Evolutionary conservation across 306 rosid species (phyloP).

Genomic region (Oxytropis ochrocephala): DNA sequence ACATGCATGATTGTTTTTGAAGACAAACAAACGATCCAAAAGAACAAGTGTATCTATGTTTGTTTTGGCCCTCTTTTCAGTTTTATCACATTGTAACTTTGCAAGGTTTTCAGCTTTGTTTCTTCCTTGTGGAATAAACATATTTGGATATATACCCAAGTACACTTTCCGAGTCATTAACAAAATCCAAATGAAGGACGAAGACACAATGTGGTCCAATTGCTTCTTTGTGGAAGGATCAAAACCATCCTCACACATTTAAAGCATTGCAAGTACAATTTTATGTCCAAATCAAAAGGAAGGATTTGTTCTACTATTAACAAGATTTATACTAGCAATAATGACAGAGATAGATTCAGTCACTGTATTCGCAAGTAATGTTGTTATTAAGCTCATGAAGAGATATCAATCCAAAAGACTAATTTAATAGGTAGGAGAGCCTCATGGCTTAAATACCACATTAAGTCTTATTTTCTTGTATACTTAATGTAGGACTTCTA

Average conservation of each 20-base stretch:
- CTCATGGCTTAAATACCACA: too few species aligned
- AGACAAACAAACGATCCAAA: too few species aligned
- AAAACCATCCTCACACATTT: neutral
- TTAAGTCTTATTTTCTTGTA: too few species aligned
- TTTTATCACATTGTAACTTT: neutral
- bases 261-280: constrained; percentile 18
- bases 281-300: constrained; percentile 22
- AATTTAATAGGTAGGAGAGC: too few species aligned
- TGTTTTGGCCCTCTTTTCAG: constrained; percentile 8
- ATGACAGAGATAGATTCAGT: neutral
- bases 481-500: too few species aligned
- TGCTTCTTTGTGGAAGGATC: constrained; percentile 26
- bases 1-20: too few species aligned
- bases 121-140: neutral
- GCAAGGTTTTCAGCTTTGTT: neutral
- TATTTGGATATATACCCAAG: constrained; percentile 9
- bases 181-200: constrained; percentile 21
- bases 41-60: neutral
- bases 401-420: too few species aligned
- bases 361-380: too few species aligned
- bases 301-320: neutral
- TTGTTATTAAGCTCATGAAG: too few species aligned
- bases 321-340: neutral
- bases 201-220: constrained; percentile 11
- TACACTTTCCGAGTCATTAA: neutral